Percentiles rank a stretch among this genome's conserved stretches.
Conservation (phyloP, 495 filamentous ascomycete species). For the Aspergillus avenaceus region DNA sequence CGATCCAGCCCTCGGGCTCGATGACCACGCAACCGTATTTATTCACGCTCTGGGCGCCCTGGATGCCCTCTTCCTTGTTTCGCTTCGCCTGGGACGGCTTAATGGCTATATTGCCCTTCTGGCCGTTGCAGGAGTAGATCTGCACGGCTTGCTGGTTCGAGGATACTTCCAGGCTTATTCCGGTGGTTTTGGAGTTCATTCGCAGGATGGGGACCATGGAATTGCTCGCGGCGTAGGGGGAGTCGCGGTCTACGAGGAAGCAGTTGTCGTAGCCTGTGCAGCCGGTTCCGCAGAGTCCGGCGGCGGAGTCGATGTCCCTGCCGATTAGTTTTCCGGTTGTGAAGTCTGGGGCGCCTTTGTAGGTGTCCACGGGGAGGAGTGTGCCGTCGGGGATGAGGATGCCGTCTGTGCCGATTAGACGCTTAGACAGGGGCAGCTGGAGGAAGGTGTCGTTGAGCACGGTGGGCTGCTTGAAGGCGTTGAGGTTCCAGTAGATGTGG, state of each 20-base stretch:
- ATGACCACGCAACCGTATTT: conserved; percentile 73
- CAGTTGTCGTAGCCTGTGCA: conserved; percentile 79
- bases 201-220: conserved; percentile 60
- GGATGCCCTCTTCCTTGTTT: conserved; percentile 38
- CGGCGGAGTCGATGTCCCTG: conserved; percentile 54
- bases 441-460: conserved; percentile 71
- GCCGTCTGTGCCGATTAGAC: conserved; percentile 66
- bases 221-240: conserved; percentile 57
- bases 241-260: conserved; percentile 63
- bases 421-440: conserved; percentile 65
- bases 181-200: conserved; percentile 54
- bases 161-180: conserved; percentile 68
- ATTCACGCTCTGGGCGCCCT: conserved; percentile 39
- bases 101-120: conserved; percentile 59
- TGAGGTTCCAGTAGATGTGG: conserved; percentile 87
- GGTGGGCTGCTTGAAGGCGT: conserved; percentile 65
- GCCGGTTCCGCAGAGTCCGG: conserved; percentile 61
- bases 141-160: conserved; percentile 76
- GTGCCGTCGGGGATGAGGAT: conserved; percentile 77
- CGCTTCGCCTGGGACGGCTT: conserved; percentile 51
- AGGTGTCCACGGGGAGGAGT: conserved; percentile 56
- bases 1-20: conserved; percentile 64
- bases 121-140: conserved; percentile 70
- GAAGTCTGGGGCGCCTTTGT: conserved; percentile 69
- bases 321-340: conserved; percentile 72